Conservation (phyloP, 139 green algal genomes). For the Dunaliella sp. region DNA sequence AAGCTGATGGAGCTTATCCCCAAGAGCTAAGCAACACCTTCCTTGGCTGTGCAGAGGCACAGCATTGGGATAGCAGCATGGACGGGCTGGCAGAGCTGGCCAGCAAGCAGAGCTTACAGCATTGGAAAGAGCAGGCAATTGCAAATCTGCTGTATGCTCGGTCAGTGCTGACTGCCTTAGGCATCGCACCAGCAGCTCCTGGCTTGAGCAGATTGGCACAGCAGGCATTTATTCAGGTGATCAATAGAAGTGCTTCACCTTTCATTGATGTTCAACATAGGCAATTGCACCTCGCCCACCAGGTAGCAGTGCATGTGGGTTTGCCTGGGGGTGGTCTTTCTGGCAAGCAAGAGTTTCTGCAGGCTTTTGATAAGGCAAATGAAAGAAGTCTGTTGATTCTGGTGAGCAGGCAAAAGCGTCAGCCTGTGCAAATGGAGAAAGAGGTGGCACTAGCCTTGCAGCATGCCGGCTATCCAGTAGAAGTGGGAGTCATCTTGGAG, state of each 20-base stretch:
- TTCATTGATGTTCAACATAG: background rate
- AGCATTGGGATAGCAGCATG: background rate
- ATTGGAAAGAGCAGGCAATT: background rate
- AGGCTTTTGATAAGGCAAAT: background rate
- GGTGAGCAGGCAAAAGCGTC: background rate
- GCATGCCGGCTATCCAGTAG: background rate
- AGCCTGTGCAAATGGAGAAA: background rate
- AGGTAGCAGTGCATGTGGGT: background rate
- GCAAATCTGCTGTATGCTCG: background rate
- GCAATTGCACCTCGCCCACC: background rate
- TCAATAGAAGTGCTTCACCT: background rate
- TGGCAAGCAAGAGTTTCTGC: background rate
- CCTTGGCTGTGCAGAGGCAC: background rate
- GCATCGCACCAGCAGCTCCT: background rate
- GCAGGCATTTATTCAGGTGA: background rate
- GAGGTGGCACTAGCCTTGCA: background rate
- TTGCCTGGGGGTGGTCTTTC: background rate
- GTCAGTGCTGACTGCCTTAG: background rate
- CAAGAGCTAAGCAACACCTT: background rate
- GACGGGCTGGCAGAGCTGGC: background rate
- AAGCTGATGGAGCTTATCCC: background rate
- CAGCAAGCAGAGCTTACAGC: background rate
- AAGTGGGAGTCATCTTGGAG: background rate
- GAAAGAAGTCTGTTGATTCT: background rate
- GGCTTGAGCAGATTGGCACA: background rate